These are phyloP conservation scores for Hysterium pulicare DNA, from an alignment of 2,329 filamentous ascomycete species.

Conservation along the genomic window DNA sequence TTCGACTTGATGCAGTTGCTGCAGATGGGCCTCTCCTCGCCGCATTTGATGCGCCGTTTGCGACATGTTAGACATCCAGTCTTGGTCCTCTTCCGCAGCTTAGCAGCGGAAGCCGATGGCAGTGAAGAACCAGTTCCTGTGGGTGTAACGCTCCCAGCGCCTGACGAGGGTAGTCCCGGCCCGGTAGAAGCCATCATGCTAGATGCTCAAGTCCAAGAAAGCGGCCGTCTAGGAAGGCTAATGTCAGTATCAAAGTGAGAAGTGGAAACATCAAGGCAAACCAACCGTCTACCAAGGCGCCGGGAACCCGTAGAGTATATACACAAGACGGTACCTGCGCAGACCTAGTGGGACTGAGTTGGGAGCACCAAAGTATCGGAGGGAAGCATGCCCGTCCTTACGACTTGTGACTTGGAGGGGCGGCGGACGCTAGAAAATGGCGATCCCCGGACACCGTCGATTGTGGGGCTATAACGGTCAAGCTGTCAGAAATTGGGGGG, in stretches of 20 bases:
- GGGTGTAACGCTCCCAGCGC: conserved; percentile 28
- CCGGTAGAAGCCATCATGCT: conserved; percentile 21
- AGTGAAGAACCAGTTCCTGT: conserved; percentile 16
- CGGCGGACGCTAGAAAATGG: conserved; percentile 23
- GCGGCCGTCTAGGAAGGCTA: not conserved
- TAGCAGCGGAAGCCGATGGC: conserved; percentile 19
- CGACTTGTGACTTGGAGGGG: conserved; percentile 20
- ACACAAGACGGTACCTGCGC: conserved; percentile 7
- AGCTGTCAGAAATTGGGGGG: conserved; percentile 23
- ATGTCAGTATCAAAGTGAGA: not conserved
- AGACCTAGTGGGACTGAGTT: conserved; percentile 2
- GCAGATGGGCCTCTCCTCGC: conserved; percentile 80
- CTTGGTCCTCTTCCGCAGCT: conserved; percentile 64
- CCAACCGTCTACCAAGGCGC: conserved; percentile 7
- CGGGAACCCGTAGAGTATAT: conserved; percentile 7
- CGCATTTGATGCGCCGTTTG: conserved; percentile 94
- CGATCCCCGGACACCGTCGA: conserved; percentile 23
- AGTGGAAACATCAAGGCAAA: conserved; percentile 2
- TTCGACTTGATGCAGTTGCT: conserved; percentile 86
- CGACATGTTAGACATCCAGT: conserved; percentile 92
- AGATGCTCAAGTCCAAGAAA: not conserved
- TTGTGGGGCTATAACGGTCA: conserved; percentile 21
- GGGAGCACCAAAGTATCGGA: conserved; percentile 15
- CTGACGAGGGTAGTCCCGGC: conserved; percentile 16
- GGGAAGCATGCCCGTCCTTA: conserved; percentile 21